Evolutionary conservation across 331 rosid species (phyloP).

Genomic region (Rhamnella rubrinervis): DNA sequence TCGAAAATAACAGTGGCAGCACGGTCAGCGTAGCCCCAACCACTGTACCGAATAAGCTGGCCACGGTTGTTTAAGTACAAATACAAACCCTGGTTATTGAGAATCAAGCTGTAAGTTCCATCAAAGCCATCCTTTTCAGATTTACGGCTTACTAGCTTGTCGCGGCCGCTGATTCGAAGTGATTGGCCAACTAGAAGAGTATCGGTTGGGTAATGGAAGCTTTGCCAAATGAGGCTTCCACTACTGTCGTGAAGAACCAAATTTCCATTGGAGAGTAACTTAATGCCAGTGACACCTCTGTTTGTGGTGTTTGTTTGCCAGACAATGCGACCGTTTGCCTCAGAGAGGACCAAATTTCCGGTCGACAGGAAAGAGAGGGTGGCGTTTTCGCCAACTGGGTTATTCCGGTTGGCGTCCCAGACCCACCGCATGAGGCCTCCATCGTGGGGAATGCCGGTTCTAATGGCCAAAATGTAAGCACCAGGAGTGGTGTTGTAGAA

Average conservation of each 20-base stretch:
- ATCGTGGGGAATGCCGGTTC: constrained; percentile 24
- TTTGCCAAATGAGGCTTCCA: constrained; percentile 34
- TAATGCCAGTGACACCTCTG: constrained; percentile 28
- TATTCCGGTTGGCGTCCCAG: constrained; percentile 37
- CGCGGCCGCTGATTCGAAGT: background rate
- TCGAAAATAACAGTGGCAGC: constrained; percentile 22
- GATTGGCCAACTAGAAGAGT: constrained; percentile 34
- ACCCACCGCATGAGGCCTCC: constrained; percentile 34
- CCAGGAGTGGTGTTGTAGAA: constrained; percentile 25
- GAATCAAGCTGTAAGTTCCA: constrained; percentile 29
- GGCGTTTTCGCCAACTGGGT: constrained; percentile 36
- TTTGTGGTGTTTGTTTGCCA: constrained; percentile 42
- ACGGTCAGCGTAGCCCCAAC: constrained; percentile 13
- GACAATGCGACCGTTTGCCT: constrained; percentile 19
- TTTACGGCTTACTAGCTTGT: too few species aligned
- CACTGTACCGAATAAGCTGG: constrained; percentile 30
- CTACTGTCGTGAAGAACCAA: constrained; percentile 26
- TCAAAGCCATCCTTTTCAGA: background rate
- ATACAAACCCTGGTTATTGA: constrained; percentile 17
- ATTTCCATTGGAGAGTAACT: constrained; percentile 30
- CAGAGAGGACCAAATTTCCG: constrained; percentile 31
- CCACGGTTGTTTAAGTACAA: constrained; percentile 29
- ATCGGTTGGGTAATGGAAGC: constrained; percentile 36
- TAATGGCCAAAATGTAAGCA: constrained; percentile 17
- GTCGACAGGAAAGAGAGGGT: constrained; percentile 22